These are phyloP conservation scores for Populus euphratica DNA, from an alignment of 345 rosid genomes.

Conservation along the genomic window DNA sequence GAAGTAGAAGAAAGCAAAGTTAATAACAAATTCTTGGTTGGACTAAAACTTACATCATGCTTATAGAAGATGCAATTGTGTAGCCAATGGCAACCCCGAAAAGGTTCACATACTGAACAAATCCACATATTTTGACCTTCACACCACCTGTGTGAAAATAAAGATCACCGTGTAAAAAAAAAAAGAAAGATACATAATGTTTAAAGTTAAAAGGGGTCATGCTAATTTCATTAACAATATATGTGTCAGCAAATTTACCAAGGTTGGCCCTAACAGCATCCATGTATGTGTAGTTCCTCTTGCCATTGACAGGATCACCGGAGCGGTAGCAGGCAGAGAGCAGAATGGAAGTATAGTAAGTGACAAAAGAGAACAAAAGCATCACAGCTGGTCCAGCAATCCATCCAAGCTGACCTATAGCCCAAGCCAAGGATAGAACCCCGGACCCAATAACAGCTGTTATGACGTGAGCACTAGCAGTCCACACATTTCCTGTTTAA, in stretches of 20 bases:
- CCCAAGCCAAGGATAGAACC: conserved; percentile 73
- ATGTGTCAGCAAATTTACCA: conserved; percentile 30
- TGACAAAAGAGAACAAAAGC: conserved; percentile 66
- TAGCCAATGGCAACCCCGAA: conserved; percentile 67
- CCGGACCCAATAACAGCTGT: conserved; percentile 87
- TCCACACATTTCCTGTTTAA: conserved; percentile 55
- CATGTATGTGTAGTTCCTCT: conserved; percentile 73
- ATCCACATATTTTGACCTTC: conserved; percentile 62
- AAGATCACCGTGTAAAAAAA: background rate
- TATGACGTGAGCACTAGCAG: conserved; percentile 73
- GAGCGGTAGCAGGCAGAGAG: conserved; percentile 63
- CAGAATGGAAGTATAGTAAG: conserved; percentile 61
- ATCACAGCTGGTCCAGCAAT: conserved; percentile 61
- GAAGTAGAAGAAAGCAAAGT: background rate
- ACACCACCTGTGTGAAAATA: conserved; percentile 54
- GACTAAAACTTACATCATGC: conserved; percentile 49
- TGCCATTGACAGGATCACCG: conserved; percentile 55
- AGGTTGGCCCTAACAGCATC: conserved; percentile 60
- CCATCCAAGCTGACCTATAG: conserved; percentile 78
- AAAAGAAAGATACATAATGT: background rate
- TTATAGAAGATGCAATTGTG: conserved; percentile 76
- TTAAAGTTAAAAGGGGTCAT: background rate
- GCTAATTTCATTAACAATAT: background rate
- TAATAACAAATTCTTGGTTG: background rate
- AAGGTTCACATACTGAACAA: conserved; percentile 62